Conservation (phyloP, 441 rosid species). For the Pelargonium fulgidum region DNA sequence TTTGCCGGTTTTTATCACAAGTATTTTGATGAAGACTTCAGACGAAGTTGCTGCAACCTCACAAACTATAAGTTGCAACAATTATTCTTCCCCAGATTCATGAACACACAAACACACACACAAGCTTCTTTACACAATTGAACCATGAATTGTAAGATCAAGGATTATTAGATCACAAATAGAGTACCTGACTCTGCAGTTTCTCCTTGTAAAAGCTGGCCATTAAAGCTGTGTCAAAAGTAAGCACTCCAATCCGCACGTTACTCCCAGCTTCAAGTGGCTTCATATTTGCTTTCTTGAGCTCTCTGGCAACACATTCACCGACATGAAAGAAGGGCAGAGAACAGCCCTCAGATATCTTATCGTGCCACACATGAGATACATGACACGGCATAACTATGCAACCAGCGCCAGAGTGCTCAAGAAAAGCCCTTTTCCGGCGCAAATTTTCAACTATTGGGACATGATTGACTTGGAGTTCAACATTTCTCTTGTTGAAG, state of each 20-base stretch:
- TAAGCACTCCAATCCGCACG: conserved; percentile 57
- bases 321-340: conserved; percentile 57
- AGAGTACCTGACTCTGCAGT: conserved; percentile 48
- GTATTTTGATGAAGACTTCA: no score
- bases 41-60: no score
- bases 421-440: conserved; percentile 52
- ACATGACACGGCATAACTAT: conserved; percentile 70
- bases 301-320: conserved; percentile 65
- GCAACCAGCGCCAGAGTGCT: conserved; percentile 63
- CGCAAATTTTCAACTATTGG: conserved; percentile 37
- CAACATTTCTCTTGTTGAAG: conserved; percentile 24
- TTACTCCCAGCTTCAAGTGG: conserved; percentile 68
- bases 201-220: conserved; percentile 61
- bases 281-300: conserved; percentile 55
- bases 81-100: no score
- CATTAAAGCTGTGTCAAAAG: conserved; percentile 36
- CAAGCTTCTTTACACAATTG: no score
- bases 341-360: conserved; percentile 50
- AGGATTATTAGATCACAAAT: no score
- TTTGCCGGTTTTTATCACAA: no score
- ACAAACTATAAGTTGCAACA: no score
- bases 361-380: conserved; percentile 61
- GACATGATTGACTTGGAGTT: conserved; percentile 24
- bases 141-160: no score
- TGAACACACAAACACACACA: no score